These are phyloP conservation scores for Bacidia rubella DNA, from an alignment of 495 filamentous ascomycete genomes.

Conservation along the genomic window DNA sequence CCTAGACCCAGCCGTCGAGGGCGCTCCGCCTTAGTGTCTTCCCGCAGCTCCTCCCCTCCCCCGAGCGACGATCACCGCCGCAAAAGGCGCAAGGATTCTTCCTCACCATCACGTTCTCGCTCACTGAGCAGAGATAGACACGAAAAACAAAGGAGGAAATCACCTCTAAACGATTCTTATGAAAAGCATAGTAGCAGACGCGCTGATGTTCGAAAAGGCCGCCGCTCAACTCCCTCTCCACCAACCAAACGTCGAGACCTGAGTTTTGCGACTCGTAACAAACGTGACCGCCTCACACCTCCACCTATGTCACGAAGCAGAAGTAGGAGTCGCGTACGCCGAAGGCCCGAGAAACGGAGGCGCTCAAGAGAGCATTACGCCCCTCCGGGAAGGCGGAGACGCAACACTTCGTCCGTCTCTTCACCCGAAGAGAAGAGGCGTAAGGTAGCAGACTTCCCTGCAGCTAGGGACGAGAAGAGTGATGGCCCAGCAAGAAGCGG, in stretches of 20 bases:
- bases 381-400: constrained; percentile 33
- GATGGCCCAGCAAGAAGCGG: constrained; percentile 16
- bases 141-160: constrained; percentile 25
- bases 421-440: constrained; percentile 36
- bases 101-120: constrained; percentile 29
- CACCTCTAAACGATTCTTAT: constrained; percentile 30
- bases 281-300: constrained; percentile 12
- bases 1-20: constrained; percentile 40
- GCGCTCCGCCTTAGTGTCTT: constrained; percentile 28
- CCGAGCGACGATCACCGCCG: constrained; percentile 4
- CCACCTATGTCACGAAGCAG: constrained; percentile 20
- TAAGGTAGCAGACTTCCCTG: constrained; percentile 49
- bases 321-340: constrained; percentile 23
- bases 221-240: constrained; percentile 20
- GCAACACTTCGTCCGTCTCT: constrained; percentile 40
- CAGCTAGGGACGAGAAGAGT: constrained; percentile 30
- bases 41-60: constrained; percentile 32
- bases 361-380: constrained; percentile 40
- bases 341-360: constrained; percentile 34
- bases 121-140: constrained; percentile 24
- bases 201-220: constrained; percentile 40
- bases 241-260: constrained; percentile 29
- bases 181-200: constrained; percentile 27
- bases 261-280: constrained; percentile 29
- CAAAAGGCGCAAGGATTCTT: constrained; percentile 11